A percentile compares a stretch with the other conserved stretches of the same genome.
Evolutionary conservation across 108 stramenopile genomes (phyloP).

Genomic region (Aureococcus anophagefferens): DNA sequence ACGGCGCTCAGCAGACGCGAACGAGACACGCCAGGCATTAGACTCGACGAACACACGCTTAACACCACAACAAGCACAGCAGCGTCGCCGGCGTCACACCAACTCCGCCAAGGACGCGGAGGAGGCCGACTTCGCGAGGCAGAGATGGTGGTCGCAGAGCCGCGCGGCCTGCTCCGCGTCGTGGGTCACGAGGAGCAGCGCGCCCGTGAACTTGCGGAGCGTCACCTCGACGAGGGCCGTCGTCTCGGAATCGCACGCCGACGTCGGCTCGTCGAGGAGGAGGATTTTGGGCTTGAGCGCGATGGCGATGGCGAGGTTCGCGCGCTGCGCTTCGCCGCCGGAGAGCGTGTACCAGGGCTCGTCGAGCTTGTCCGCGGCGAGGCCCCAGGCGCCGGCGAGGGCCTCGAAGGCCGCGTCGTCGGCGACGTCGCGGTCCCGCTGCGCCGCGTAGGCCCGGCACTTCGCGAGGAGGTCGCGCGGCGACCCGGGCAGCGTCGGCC

Average conservation of each 20-base stretch:
- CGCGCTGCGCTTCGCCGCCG: slow-evolving; percentile 43
- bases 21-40: no score
- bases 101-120: no score
- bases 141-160: slow-evolving; percentile 9
- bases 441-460: slow-evolving; percentile 11
- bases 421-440: background rate
- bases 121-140: no score
- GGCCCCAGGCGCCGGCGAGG: slow-evolving; percentile 21
- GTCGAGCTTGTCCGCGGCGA: slow-evolving; percentile 14
- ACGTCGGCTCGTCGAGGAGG: slow-evolving; percentile 39
- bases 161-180: slow-evolving; percentile 18
- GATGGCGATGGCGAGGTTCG: slow-evolving; percentile 34
- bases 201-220: slow-evolving; percentile 6
- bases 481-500: slow-evolving; percentile 26
- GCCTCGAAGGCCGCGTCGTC: slow-evolving; percentile 8
- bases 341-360: slow-evolving; percentile 24
- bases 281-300: slow-evolving; percentile 31
- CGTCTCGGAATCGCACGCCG: slow-evolving; percentile 25
- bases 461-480: slow-evolving; percentile 30
- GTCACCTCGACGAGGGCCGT: slow-evolving; percentile 29
- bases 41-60: no score
- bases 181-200: slow-evolving; percentile 26
- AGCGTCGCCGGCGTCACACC: no score
- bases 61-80: no score
- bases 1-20: no score